phyloP scores from a whole-genome alignment of 139 green algal species.

The Coccomyxa sp. region DNA sequence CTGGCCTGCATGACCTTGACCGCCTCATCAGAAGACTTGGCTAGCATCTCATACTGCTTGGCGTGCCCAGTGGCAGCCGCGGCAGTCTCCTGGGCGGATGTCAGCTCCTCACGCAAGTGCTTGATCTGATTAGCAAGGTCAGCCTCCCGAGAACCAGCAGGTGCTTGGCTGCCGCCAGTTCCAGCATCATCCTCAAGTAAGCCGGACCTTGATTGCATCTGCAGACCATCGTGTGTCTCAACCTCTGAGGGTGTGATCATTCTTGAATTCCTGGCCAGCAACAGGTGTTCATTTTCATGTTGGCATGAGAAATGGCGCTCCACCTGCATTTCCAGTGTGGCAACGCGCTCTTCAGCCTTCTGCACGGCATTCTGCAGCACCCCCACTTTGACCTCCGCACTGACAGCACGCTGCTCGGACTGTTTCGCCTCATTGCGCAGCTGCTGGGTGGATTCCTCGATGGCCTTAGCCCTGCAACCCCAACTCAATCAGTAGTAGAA shows the following conservation, averaged over 20 bases:
- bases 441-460: constrained; percentile 19
- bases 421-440: constrained; percentile 22
- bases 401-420: constrained; percentile 33
- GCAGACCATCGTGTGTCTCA: not conserved
- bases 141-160: constrained; percentile 10
- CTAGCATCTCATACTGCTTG: constrained; percentile 53
- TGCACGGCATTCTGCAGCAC: constrained; percentile 44
- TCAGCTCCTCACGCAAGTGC: constrained; percentile 44
- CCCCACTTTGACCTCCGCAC: constrained; percentile 36
- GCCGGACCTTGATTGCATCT: not conserved
- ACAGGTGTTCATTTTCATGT: not conserved
- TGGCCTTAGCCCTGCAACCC: not conserved
- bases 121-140: constrained; percentile 34
- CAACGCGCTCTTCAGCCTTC: constrained; percentile 45
- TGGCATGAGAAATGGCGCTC: not conserved
- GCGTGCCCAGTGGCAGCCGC: constrained; percentile 43
- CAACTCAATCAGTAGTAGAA: not conserved
- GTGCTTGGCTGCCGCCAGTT: not conserved
- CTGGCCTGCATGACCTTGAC: constrained; percentile 25
- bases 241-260: not conserved
- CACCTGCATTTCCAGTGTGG: constrained; percentile 38
- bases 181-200: not conserved
- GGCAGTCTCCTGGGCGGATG: constrained; percentile 44
- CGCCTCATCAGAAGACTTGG: constrained; percentile 43
- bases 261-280: not conserved